phyloP scores from a whole-genome alignment of 768 basidiomycete genomes.

The Tulasnella sp. region DNA sequence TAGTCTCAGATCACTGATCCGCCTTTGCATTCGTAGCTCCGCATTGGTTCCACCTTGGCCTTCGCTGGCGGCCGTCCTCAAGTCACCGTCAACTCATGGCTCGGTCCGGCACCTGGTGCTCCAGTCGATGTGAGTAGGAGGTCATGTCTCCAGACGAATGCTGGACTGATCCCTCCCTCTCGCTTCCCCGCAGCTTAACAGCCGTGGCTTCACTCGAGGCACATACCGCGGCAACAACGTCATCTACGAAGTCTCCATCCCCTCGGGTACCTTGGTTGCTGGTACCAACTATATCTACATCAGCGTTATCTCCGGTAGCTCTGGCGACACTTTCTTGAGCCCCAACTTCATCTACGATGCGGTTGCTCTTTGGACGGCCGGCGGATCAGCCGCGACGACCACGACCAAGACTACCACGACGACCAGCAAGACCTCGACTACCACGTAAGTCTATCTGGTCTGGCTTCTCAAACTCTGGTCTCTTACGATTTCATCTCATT shows the following conservation, averaged over 20 bases:
- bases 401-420: neutral
- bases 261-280: conserved; percentile 28
- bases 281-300: conserved; percentile 36
- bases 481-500: neutral
- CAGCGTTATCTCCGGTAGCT: conserved; percentile 33
- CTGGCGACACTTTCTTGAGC: conserved; percentile 34
- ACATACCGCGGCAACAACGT: conserved; percentile 33
- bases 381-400: neutral
- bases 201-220: conserved; percentile 39
- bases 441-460: neutral
- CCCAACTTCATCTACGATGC: conserved; percentile 27
- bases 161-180: neutral
- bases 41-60: conserved; percentile 17
- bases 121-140: neutral
- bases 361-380: neutral
- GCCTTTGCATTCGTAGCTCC: neutral
- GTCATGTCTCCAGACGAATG: neutral
- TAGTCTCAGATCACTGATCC: neutral
- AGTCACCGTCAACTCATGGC: conserved; percentile 35
- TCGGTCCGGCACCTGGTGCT: conserved; percentile 32
- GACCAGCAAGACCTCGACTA: too few species aligned
- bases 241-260: neutral
- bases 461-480: neutral
- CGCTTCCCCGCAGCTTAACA: conserved; percentile 26
- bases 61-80: conserved; percentile 39